Evolutionary conservation across 2,329 filamentous ascomycete species (phyloP).

Genomic region (Talaromyces sp.): DNA sequence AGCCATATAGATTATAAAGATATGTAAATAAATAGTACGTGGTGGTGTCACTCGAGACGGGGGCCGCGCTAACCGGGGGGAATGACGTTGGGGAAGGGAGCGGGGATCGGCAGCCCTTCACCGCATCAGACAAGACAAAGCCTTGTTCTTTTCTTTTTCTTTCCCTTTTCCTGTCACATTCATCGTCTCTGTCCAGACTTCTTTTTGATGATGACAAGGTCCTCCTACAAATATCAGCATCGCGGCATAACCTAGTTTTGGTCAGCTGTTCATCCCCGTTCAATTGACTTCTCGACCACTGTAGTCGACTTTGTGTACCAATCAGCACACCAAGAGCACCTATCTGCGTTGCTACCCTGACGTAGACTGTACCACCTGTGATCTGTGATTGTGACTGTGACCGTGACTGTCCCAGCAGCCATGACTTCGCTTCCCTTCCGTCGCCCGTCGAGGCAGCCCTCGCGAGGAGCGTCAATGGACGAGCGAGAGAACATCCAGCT

Average conservation of each 20-base stretch:
- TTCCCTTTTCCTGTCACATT: neutral
- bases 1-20: neutral
- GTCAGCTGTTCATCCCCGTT: neutral
- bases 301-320: neutral
- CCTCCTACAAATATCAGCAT: slow-evolving; percentile 5
- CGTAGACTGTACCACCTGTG: slow-evolving; percentile 4
- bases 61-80: too few species aligned
- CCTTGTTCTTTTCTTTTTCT: neutral
- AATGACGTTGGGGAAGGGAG: neutral
- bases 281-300: slow-evolving; percentile 2
- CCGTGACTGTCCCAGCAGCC: neutral
- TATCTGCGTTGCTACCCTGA: neutral
- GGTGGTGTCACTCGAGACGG: neutral
- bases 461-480: slow-evolving; percentile 37
- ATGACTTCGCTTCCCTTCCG: slow-evolving; percentile 32
- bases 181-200: neutral
- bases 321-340: neutral
- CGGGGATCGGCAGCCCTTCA: neutral
- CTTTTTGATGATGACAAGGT: slow-evolving; percentile 2
- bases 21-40: neutral
- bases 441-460: slow-evolving; percentile 27
- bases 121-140: neutral
- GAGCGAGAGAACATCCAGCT: slow-evolving; percentile 55
- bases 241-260: slow-evolving; percentile 12
- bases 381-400: neutral